A percentile compares a stretch with the other conserved stretches of the same genome.
These are phyloP conservation scores for Acanthamoeba triangularis DNA, from an alignment of 208 protist genomes.

Conservation along the genomic window DNA sequence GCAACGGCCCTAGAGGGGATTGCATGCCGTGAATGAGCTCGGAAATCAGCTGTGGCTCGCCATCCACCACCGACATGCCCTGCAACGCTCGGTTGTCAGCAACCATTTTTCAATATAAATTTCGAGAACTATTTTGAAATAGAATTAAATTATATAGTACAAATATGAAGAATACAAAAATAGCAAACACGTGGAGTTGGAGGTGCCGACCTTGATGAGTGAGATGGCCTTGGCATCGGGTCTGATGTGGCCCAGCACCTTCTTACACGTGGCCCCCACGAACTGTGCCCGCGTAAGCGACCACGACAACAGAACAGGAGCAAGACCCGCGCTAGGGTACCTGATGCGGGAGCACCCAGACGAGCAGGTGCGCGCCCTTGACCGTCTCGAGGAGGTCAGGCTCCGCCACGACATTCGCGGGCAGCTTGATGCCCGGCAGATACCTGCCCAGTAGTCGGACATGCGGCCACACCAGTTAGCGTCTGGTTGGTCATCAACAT, in stretches of 20 bases:
- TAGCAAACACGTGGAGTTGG: not conserved
- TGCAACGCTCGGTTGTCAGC: no score
- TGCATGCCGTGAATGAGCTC: constrained; percentile 47
- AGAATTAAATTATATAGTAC: not conserved
- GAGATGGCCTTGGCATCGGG: constrained; percentile 83
- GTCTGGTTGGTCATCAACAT: no score
- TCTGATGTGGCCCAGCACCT: constrained; percentile 43
- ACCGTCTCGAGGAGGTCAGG: constrained; percentile 82
- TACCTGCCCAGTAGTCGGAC: not conserved
- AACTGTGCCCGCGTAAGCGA: constrained; percentile 78
- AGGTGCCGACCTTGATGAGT: constrained; percentile 88
- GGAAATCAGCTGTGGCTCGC: constrained; percentile 55
- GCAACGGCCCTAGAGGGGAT: no score
- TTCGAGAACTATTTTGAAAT: no score
- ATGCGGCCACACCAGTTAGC: constrained; percentile 5
- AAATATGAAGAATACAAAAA: no score
- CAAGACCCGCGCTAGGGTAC: constrained; percentile 19
- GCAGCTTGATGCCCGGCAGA: constrained; percentile 82
- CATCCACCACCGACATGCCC: constrained; percentile 80
- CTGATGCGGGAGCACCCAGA: constrained; percentile 90
- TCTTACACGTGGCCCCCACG: constrained; percentile 74
- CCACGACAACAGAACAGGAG: not conserved
- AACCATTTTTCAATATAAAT: no score
- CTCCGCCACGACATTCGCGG: constrained; percentile 83
- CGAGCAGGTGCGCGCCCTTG: constrained; percentile 85